phyloP scores from a whole-genome alignment of 306 rosid species.

The Ziziphus jujuba region DNA sequence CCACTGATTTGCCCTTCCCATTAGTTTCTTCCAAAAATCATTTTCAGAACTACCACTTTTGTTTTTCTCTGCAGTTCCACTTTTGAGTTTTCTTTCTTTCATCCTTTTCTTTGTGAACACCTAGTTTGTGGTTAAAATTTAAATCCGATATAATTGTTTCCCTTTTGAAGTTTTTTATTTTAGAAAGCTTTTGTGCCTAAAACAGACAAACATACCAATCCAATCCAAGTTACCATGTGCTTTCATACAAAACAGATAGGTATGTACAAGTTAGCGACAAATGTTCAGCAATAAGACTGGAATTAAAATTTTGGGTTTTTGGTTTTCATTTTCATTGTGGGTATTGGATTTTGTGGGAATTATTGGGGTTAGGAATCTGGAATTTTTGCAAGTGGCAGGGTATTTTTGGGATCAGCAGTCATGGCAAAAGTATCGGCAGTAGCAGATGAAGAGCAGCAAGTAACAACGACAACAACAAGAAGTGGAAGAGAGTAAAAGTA shows the following conservation, averaged over 20 bases:
- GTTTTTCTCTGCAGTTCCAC: neutral
- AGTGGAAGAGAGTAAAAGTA: conserved; percentile 1
- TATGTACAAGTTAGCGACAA: conserved; percentile 6
- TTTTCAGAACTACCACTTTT: too few species aligned
- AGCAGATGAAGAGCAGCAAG: conserved; percentile 31
- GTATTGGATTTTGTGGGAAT: conserved; percentile 26
- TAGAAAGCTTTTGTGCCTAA: conserved; percentile 16
- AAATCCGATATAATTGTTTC: neutral
- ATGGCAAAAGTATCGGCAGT: conserved; percentile 31
- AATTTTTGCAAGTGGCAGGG: conserved; percentile 43
- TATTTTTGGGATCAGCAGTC: conserved; percentile 46
- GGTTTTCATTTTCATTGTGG: conserved; percentile 2
- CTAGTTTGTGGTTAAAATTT: conserved; percentile 1
- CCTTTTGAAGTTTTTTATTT: neutral
- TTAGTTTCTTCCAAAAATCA: neutral
- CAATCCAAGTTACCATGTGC: conserved; percentile 26
- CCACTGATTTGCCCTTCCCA: neutral
- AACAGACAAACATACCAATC: conserved; percentile 17
- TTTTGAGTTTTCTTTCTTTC: neutral
- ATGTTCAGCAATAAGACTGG: conserved; percentile 2
- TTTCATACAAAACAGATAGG: conserved; percentile 12
- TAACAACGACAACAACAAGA: conserved; percentile 11
- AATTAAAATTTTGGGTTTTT: conserved; percentile 6
- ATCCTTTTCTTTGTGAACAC: neutral
- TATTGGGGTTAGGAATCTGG: conserved; percentile 47